Evolutionary conservation across 345 rosid genomes (phyloP), one percentile per base, ranked within the genome.

Genomic region (Camelina neglecta): DNA sequence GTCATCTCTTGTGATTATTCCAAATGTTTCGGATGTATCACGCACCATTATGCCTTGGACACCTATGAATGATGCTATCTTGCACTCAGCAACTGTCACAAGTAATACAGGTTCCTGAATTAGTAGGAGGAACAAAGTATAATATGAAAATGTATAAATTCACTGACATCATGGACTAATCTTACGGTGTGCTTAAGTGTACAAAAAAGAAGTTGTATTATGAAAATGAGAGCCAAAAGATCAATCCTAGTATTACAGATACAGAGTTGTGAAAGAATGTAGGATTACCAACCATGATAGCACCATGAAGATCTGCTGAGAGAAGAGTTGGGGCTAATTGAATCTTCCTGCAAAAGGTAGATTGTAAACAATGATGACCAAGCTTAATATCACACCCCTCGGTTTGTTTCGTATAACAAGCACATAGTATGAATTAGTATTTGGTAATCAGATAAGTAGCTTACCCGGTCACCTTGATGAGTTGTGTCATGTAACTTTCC

Each of bases 11-110:
- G 86, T 87, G 63, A 95, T 81, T 61, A 95, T 82, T 60, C 90
- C 96, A 86, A 92, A 88, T 76, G 97, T 90, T 83, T 89, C 85
- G 8, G 91, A 84, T 78, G 98, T 95, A 85, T 92, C 99, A n/a
- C 89, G 90, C 74, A 89, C 81, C 96, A 95, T 81, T 69, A 92
- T 84, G 59, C 99, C 97, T 60, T 81, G 81, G 61, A 89, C 82
- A 62, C 96, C 97, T 69, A 81, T 83, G 69, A 87, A 78, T 66
- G 92, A 81, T 33, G 75, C 73, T 70, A 84, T 75, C 84, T 83
- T 90, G 65, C 96, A 87, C 33, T 90, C 89, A 23, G 87, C 90
- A 81, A 95, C 97, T 92, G 85, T 76, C 36, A 86, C 35, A 72
- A 75, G 61, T 39, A 49, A 39, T 29, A 48, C 0, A 39, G 7